Evolutionary conservation across 1,284 basidiomycete genomes (phyloP), one percentile per base, ranked within the genome.

Genomic region (Ceratobasidium papillatum): DNA sequence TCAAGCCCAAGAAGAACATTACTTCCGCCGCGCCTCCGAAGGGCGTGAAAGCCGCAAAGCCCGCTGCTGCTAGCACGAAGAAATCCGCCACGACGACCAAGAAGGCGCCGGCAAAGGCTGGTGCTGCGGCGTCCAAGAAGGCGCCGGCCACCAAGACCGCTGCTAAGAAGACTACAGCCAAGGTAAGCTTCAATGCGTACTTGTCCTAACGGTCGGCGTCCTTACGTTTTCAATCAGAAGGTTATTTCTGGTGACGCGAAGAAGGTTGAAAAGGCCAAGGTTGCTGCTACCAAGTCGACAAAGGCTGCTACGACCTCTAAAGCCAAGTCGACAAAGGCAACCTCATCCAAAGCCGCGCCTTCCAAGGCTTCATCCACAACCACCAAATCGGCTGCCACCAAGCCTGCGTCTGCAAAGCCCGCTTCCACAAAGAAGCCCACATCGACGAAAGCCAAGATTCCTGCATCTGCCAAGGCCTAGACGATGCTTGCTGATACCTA

Each of bases 11-110:
- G 66, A 69, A 59, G 66, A 69, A 69, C 52, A 69, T 69, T 51
- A 30, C 66, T 62, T 62, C 76, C 14, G 73, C 75, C 22, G 71
- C 77, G n/a, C 77, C 80, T 49, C 76, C 78, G 7, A 77, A 61
- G 54, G 76, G 1, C 22, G 75, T 78, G 17, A 84, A 83, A 74
- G 77, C 80, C 14, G 77, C 81, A n/a, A 59, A 80, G 3, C 79
- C 81, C 75, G 81, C 82, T 51, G 66, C 81, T 41, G 77, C 79
- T 52, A 75, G 47, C 34, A 69, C 66, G 11, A 65, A 58, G 25
- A 43, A 71, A 51, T 61, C 69, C 19, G 64, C 71, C 17, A 75
- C 77, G 58, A 47, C 77, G 2, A 36, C 54, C 27, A 75, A 69
- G 59, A 63, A 66, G 25, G 72, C 43, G 22, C 56, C 72, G 8